These are phyloP conservation scores for Physcia stellaris DNA, from an alignment of 495 filamentous ascomycete species.

Conservation along the genomic window DNA sequence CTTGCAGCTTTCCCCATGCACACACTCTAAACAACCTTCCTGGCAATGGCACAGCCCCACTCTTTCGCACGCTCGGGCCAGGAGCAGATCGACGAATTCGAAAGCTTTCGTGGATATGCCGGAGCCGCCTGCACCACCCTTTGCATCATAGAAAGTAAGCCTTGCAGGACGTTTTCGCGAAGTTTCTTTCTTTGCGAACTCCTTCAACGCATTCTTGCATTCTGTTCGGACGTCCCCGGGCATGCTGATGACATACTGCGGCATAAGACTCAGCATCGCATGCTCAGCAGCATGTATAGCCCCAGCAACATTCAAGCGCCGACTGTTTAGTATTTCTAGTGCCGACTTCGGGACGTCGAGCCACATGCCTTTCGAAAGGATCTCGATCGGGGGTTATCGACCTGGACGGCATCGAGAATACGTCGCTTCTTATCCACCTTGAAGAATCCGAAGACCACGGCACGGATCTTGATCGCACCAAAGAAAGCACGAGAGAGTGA, in stretches of 20 bases:
- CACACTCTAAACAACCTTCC: conserved; percentile 79
- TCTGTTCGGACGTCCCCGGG: conserved; percentile 86
- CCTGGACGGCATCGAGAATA: conserved; percentile 82
- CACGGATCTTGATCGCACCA: conserved; percentile 68
- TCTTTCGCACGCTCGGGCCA: conserved; percentile 64
- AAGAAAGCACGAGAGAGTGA: conserved; percentile 56
- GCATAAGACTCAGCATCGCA: conserved; percentile 72
- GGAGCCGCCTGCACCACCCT: conserved; percentile 68
- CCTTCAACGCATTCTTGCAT: conserved; percentile 68
- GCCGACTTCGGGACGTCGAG: conserved; percentile 73
- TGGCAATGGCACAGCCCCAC: conserved; percentile 59
- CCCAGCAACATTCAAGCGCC: conserved; percentile 66
- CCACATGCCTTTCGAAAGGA: conserved; percentile 87
- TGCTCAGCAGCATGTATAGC: conserved; percentile 94
- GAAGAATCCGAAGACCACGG: conserved; percentile 90
- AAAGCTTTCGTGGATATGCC: conserved; percentile 88
- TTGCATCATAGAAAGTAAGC: conserved; percentile 89
- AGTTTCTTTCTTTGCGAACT: conserved; percentile 64
- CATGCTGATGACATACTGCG: conserved; percentile 76
- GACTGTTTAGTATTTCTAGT: conserved; percentile 60
- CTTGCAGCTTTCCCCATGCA: conserved; percentile 72
- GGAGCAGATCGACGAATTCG: conserved; percentile 70
- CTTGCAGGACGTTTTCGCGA: conserved; percentile 74
- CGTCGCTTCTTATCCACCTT: conserved; percentile 72
- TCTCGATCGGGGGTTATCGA: conserved; percentile 87